A percentile compares a stretch with the other conserved stretches of the same genome.
Evolutionary conservation across 805 yeast species (phyloP).

Genomic region (Metschnikowia picachoensis): DNA sequence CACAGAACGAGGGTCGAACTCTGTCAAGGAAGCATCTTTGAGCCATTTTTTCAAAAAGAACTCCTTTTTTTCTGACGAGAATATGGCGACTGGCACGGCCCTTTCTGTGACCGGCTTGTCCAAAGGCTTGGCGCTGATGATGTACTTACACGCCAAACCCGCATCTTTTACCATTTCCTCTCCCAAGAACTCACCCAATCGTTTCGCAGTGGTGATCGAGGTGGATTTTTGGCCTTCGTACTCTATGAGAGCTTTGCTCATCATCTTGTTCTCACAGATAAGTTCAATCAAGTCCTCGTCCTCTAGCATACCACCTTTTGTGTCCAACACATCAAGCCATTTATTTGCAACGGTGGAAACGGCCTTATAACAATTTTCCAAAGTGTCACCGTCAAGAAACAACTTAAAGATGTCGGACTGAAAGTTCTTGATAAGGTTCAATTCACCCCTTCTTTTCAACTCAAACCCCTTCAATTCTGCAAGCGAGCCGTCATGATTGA

Average conservation of each 20-base stretch:
- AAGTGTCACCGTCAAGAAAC: conserved; percentile 77
- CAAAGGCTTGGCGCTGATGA: conserved; percentile 78
- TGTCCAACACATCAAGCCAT: conserved; percentile 91
- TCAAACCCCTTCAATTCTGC: conserved; percentile 98
- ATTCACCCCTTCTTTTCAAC: conserved; percentile 92
- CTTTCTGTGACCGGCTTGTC: conserved; percentile 93
- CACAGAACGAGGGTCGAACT: conserved; percentile 82
- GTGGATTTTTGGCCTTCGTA: conserved; percentile 91
- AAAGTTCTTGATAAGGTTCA: conserved; percentile 87
- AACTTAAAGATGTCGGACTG: conserved; percentile 92
- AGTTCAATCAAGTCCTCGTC: conserved; percentile 92
- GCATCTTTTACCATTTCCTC: conserved; percentile 95
- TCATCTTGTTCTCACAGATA: conserved; percentile 92
- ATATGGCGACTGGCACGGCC: conserved; percentile 94
- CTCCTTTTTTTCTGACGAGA: conserved; percentile 82
- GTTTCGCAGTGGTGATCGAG: conserved; percentile 89
- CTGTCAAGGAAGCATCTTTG: conserved; percentile 66
- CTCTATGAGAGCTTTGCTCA: conserved; percentile 88
- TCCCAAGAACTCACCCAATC: conserved; percentile 93
- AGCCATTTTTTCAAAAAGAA: conserved; percentile 84
- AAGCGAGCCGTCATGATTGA: conserved; percentile 86
- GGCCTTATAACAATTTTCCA: conserved; percentile 78
- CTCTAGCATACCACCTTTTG: conserved; percentile 80
- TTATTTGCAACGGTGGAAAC: conserved; percentile 92
- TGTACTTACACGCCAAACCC: conserved; percentile 91